Evolutionary conservation across 1,284 basidiomycete genomes (phyloP).

Genomic region (Cryptococcus maquisensis): DNA sequence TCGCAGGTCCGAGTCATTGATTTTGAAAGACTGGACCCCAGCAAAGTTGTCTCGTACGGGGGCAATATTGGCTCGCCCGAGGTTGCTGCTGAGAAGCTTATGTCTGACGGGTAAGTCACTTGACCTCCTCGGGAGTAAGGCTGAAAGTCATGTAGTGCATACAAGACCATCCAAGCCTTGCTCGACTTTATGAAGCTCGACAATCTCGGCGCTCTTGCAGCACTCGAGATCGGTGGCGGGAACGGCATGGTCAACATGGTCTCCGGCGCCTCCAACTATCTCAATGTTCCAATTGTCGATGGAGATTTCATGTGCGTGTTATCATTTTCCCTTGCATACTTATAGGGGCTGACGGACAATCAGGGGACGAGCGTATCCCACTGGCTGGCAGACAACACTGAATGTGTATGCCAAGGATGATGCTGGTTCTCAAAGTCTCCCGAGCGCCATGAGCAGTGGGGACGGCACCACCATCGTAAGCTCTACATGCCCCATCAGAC

Average conservation of each 20-base stretch:
- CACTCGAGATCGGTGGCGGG: conserved; percentile 53
- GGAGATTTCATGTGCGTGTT: conserved; percentile 46
- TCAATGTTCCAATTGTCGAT: conserved; percentile 51
- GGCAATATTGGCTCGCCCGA: conserved; percentile 55
- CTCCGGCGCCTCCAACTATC: conserved; percentile 41
- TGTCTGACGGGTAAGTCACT: conserved; percentile 7
- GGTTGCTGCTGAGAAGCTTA: conserved; percentile 37
- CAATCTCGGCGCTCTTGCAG: conserved; percentile 18
- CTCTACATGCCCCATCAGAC: not conserved
- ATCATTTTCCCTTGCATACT: not conserved
- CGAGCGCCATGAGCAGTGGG: conserved; percentile 24
- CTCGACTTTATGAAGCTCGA: conserved; percentile 14
- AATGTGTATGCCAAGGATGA: conserved; percentile 28
- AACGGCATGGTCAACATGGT: conserved; percentile 56
- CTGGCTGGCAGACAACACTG: conserved; percentile 30
- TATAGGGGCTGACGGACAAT: not conserved
- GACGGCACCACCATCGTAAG: conserved; percentile 24
- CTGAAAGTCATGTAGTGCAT: not conserved
- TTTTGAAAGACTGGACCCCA: conserved; percentile 13
- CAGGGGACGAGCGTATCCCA: conserved; percentile 23
- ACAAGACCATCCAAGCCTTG: not conserved
- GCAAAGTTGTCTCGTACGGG: conserved; percentile 32
- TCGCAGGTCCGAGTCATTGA: conserved; percentile 31
- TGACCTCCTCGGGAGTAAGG: not conserved
- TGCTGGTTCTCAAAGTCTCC: conserved; percentile 20